Percentiles rank a stretch among this genome's conserved stretches.
Conservation (phyloP, 208 protist species). For the Leishmania turanica region DNA sequence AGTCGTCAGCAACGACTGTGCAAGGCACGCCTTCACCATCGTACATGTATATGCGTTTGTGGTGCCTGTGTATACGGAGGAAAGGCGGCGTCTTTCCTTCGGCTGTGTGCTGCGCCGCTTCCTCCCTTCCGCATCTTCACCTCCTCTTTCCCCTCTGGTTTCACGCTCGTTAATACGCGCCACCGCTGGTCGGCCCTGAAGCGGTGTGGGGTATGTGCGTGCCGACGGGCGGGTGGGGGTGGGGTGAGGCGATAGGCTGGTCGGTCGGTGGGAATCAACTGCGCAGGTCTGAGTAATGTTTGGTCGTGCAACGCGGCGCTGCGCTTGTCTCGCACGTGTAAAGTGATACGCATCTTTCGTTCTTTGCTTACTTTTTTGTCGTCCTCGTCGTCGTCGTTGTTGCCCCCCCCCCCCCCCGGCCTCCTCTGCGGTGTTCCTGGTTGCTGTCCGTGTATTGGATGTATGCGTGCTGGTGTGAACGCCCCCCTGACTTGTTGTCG, state of each 20-base stretch:
- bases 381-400: not conserved
- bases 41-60: not conserved
- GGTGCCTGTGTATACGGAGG: not conserved
- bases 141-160: not conserved
- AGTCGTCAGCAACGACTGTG: not conserved
- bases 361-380: slow-evolving; percentile 6
- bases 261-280: no score
- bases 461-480: not conserved
- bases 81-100: not conserved
- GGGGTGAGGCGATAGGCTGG: no score
- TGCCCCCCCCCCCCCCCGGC: no score
- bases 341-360: not conserved
- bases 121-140: not conserved
- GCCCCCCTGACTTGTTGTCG: not conserved
- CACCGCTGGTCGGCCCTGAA: not conserved
- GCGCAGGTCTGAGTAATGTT: no score
- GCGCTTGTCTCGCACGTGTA: not conserved
- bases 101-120: not conserved
- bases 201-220: not conserved
- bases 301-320: not conserved
- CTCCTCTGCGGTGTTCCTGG: not conserved
- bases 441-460: not conserved
- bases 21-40: not conserved
- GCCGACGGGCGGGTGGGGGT: not conserved
- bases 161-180: not conserved